phyloP scores from a whole-genome alignment of 164 flowering plant genomes.

The Stephania cephalantha region DNA sequence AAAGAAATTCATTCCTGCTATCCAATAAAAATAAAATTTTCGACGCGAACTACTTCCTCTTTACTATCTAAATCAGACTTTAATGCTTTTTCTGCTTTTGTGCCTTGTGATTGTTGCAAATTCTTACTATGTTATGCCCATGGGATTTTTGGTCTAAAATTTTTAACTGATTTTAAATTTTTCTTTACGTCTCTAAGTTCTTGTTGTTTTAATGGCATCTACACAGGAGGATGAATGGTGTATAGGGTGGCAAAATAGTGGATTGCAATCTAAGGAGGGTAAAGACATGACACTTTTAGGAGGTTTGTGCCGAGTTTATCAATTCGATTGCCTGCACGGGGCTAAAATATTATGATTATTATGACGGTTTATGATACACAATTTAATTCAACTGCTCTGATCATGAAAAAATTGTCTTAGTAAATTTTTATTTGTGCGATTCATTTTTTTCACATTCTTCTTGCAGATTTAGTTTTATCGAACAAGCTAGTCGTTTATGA shows the following conservation, averaged over 20 bases:
- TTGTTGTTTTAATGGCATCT: not conserved
- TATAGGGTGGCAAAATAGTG: conserved; percentile 82
- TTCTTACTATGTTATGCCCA: not conserved
- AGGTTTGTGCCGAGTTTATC: conserved; percentile 37
- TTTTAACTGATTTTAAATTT: not conserved
- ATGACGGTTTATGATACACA: too few species aligned
- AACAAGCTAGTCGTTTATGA: conserved; percentile 65
- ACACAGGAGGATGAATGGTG: conserved; percentile 62
- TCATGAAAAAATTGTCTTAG: not conserved
- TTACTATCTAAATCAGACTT: too few species aligned
- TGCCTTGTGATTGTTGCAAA: not conserved
- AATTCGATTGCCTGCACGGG: not conserved
- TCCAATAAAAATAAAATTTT: too few species aligned
- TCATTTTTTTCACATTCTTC: conserved; percentile 2
- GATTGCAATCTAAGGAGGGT: conserved; percentile 53
- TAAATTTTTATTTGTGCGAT: not conserved
- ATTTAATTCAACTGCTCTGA: not conserved
- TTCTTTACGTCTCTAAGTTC: not conserved
- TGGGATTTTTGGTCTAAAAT: not conserved
- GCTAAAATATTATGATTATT: too few species aligned
- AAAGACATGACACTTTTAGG: conserved; percentile 65
- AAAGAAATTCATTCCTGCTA: too few species aligned
- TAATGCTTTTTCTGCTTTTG: not conserved
- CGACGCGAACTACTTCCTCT: too few species aligned
- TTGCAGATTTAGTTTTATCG: conserved; percentile 67